Conservation (phyloP, 2,329 filamentous ascomycete species). For the Cladophialophora immunda region DNA sequence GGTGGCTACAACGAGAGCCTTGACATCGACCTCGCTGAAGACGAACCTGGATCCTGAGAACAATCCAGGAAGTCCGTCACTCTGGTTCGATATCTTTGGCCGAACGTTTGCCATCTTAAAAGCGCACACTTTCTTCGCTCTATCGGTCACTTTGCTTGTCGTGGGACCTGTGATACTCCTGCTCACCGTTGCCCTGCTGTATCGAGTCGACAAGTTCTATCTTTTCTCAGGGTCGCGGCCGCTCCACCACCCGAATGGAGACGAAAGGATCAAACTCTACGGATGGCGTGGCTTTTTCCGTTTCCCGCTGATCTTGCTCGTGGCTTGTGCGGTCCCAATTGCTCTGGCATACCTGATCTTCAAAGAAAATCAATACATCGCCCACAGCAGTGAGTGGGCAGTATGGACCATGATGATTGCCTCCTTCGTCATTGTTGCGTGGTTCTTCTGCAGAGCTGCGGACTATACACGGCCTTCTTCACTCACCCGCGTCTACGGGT, state of each 20-base stretch:
- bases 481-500: constrained; percentile 79
- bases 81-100: constrained; percentile 96
- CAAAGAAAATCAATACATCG: constrained; percentile 86
- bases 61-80: constrained; percentile 60
- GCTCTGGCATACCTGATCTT: constrained; percentile 77
- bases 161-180: constrained; percentile 78
- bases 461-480: constrained; percentile 85
- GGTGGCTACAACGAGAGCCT: constrained; percentile 74
- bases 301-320: constrained; percentile 77
- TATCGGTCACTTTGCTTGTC: constrained; percentile 84
- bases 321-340: constrained; percentile 74
- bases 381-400: constrained; percentile 88
- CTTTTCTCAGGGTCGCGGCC: constrained; percentile 75
- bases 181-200: constrained; percentile 72
- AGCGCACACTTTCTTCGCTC: constrained; percentile 84
- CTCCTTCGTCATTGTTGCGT: constrained; percentile 80
- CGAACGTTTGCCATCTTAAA: constrained; percentile 78
- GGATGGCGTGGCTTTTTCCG: constrained; percentile 86
- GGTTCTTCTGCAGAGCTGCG: constrained; percentile 81
- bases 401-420: constrained; percentile 90
- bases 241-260: constrained; percentile 66
- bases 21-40: constrained; percentile 69
- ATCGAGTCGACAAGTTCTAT: constrained; percentile 83
- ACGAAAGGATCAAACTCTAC: constrained; percentile 69
- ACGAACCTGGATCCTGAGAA: constrained; percentile 31